Evolutionary conservation across 495 filamentous ascomycete species (phyloP).

Genomic region (Xylaria intraflava): DNA sequence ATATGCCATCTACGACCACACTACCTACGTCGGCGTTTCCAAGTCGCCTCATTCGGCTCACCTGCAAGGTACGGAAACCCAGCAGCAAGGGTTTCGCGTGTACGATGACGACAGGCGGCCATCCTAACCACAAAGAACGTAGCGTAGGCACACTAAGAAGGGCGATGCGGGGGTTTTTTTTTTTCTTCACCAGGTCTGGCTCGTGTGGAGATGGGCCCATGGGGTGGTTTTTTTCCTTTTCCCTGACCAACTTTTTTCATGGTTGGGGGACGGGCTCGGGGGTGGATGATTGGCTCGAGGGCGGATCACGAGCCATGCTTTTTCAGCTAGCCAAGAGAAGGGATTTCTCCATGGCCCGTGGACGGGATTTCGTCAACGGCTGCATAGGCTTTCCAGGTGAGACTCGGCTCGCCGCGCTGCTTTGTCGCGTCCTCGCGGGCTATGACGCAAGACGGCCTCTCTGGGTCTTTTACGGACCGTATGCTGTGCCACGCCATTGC

Average conservation of each 20-base stretch:
- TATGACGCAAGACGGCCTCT: not conserved
- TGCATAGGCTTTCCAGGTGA: too few species aligned
- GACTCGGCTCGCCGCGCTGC: not conserved
- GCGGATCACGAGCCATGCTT: not conserved
- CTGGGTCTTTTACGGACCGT: not conserved
- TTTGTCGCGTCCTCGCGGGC: not conserved
- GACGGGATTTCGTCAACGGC: too few species aligned
- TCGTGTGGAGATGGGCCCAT: too few species aligned
- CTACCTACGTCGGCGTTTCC: too few species aligned
- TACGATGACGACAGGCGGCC: too few species aligned
- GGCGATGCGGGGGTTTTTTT: not conserved
- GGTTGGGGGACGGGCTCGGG: too few species aligned
- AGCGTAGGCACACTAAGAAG: too few species aligned
- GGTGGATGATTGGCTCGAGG: not conserved
- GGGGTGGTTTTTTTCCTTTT: not conserved
- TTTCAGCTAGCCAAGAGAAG: not conserved
- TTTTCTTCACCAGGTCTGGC: too few species aligned
- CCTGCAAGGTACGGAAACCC: not conserved
- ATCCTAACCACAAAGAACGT: too few species aligned
- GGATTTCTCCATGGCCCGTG: too few species aligned
- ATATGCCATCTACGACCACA: too few species aligned
- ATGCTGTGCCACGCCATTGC: not conserved
- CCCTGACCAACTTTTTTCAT: not conserved
- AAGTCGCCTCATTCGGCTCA: too few species aligned
- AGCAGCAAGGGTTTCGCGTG: not conserved